Evolutionary conservation across 2,329 filamentous ascomycete genomes (phyloP).

Genomic region (Alternaria brassicicola): DNA sequence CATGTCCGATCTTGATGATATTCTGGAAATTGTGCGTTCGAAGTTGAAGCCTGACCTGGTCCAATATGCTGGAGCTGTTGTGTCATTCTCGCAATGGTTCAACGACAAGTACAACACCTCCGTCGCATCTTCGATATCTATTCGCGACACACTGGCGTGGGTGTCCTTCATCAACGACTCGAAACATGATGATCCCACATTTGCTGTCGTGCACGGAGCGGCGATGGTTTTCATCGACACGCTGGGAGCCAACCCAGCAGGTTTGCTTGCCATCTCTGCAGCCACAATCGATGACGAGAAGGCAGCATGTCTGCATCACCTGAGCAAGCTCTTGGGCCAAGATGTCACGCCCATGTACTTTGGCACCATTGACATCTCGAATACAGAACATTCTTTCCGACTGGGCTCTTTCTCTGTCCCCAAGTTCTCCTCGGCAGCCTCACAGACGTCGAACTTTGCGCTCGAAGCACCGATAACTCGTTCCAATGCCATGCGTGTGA

Average conservation of each 20-base stretch:
- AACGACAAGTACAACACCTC: constrained; percentile 78
- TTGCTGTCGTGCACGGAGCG: constrained; percentile 78
- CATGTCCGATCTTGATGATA: constrained; percentile 81
- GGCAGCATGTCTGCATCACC: constrained; percentile 71
- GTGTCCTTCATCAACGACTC: constrained; percentile 86
- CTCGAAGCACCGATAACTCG: constrained; percentile 90
- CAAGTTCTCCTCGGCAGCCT: constrained; percentile 54
- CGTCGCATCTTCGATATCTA: constrained; percentile 78
- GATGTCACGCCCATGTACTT: constrained; percentile 72
- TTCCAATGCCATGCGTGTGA: constrained; percentile 86
- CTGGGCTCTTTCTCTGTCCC: constrained; percentile 78
- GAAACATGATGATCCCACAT: constrained; percentile 54
- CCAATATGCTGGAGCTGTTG: constrained; percentile 69
- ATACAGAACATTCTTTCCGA: constrained; percentile 61
- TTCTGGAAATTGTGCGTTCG: constrained; percentile 80
- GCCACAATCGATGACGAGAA: constrained; percentile 74
- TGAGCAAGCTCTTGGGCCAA: constrained; percentile 68
- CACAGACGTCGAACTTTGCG: constrained; percentile 68
- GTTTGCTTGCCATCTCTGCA: constrained; percentile 75
- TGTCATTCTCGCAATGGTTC: constrained; percentile 93
- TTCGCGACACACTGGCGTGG: constrained; percentile 92
- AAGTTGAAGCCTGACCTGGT: constrained; percentile 69
- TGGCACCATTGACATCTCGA: constrained; percentile 63
- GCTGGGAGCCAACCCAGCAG: constrained; percentile 91
- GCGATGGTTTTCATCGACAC: constrained; percentile 96